phyloP scores from a whole-genome alignment of 371 early-diverging fungal species.

The Capillidium rhysosporum region DNA sequence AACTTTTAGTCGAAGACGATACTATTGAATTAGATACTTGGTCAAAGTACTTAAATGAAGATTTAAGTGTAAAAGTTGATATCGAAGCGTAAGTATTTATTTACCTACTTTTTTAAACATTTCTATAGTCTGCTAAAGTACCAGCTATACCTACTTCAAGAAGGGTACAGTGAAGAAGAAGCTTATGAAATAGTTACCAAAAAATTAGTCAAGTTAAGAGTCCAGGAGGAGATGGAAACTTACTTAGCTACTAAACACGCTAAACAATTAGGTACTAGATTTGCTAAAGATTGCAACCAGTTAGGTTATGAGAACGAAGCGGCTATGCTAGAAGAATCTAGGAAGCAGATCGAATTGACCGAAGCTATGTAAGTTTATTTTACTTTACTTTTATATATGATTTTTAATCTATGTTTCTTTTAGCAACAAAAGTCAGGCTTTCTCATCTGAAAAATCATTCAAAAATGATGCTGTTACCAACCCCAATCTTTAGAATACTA shows the following conservation, averaged over 20 bases:
- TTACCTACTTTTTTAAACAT: background rate
- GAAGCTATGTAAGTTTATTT: background rate
- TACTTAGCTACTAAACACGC: background rate
- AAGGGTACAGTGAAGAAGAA: constrained; percentile 37
- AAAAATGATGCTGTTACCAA: background rate
- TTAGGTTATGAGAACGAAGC: background rate
- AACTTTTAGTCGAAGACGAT: constrained; percentile 32
- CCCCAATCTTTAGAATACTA: background rate
- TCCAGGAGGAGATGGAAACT: background rate
- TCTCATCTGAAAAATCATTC: background rate
- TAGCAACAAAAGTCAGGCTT: background rate
- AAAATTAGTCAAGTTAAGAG: background rate
- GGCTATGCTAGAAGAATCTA: background rate
- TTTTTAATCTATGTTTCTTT: background rate
- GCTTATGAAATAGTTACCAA: constrained; percentile 45
- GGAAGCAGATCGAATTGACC: background rate
- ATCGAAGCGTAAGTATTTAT: background rate
- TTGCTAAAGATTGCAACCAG: background rate
- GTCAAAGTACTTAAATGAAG: background rate
- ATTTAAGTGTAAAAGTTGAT: background rate
- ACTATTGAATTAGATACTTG: constrained; percentile 10
- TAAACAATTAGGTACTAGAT: background rate
- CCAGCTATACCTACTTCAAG: constrained; percentile 50
- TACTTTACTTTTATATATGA: background rate
- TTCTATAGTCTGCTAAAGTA: constrained; percentile 42